Percentiles rank a stretch among this genome's conserved stretches.
Evolutionary conservation across 352 stramenopile species (phyloP).

Genomic region (Pythium sp.): DNA sequence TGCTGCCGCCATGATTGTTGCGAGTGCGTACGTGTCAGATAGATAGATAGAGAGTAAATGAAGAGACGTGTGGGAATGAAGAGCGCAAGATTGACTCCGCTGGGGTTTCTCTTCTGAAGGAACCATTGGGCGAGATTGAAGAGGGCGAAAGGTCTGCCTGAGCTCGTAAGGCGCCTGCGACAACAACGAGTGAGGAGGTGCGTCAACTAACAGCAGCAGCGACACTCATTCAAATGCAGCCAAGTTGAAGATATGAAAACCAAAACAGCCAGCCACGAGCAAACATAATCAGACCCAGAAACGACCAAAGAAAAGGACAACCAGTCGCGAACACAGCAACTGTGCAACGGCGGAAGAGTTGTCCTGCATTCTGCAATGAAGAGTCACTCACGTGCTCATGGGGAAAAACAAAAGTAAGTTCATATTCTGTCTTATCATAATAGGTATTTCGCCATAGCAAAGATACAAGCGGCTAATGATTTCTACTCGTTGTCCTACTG

Average conservation of each 20-base stretch:
- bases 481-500: not conserved
- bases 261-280: not conserved
- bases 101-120: not conserved
- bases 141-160: not conserved
- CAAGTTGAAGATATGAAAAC: conserved; percentile 5
- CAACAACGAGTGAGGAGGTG: not conserved
- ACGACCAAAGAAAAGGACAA: not conserved
- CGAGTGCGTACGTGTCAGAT: not conserved
- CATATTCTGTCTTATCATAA: not conserved
- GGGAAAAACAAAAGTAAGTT: not conserved
- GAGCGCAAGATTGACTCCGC: not conserved
- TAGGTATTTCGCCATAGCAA: not conserved
- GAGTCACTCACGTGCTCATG: no score
- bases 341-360: no score
- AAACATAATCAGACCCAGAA: not conserved
- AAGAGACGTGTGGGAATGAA: not conserved
- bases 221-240: not conserved
- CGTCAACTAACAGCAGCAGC: not conserved
- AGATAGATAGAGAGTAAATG: not conserved
- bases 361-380: not conserved
- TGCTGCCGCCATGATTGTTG: conserved; percentile 10
- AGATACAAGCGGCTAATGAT: not conserved
- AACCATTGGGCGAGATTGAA: not conserved
- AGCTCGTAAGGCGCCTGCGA: not conserved
- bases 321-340: not conserved